A percentile compares a stretch with the other conserved stretches of the same genome.
These are phyloP conservation scores for Kalanchoe fedtschenkoi DNA, from an alignment of 164 flowering plant species.

Conservation along the genomic window DNA sequence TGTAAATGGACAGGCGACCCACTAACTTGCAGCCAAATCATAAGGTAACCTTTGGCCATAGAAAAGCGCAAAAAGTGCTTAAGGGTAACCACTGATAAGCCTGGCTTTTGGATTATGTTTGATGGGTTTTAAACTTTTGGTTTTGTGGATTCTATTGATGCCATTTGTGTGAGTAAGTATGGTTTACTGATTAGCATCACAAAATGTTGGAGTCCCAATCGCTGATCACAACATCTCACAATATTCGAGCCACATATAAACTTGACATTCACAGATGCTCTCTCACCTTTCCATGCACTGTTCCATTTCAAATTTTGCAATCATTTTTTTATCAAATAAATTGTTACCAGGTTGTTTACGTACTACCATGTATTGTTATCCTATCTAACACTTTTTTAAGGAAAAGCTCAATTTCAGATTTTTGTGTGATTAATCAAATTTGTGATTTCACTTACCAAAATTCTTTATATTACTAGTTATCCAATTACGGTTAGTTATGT, in stretches of 20 bases:
- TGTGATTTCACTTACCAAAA: no score
- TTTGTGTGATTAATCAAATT: no score
- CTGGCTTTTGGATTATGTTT: neutral
- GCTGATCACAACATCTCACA: neutral
- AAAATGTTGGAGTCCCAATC: neutral
- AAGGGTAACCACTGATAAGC: neutral
- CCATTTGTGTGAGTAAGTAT: neutral
- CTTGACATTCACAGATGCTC: no score
- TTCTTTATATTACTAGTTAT: no score
- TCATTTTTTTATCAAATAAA: no score
- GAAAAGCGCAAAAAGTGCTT: constrained; percentile 3
- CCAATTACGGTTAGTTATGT: no score
- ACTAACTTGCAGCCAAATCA: neutral
- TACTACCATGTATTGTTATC: no score
- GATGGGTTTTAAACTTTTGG: neutral
- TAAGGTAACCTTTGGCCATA: neutral
- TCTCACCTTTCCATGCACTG: no score
- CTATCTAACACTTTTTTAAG: no score
- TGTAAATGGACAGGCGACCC: neutral
- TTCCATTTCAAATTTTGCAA: no score
- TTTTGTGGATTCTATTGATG: neutral
- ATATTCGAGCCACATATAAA: neutral
- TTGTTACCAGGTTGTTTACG: no score
- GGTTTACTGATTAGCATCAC: neutral
- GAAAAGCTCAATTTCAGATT: no score